Conservation (phyloP, 345 rosid species). For the Hevea brasiliensis region DNA sequence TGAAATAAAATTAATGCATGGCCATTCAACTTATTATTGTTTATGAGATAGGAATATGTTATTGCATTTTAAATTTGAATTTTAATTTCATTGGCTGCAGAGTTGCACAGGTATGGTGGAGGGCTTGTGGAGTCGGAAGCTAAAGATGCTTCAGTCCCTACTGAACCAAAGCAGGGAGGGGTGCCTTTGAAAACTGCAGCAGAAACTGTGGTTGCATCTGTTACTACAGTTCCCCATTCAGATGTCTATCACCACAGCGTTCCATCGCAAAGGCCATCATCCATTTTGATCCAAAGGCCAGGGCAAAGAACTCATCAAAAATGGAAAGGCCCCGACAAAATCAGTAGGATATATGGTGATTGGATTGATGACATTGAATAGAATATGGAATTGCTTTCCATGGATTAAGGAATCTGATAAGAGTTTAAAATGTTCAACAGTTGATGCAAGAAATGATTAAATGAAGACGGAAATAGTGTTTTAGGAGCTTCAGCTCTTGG, state of each 20-base stretch:
- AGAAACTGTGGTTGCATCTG: conserved; percentile 46
- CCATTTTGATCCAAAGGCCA: conserved; percentile 60
- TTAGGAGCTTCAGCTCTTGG: conserved; percentile 20
- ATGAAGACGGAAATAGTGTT: conserved; percentile 6
- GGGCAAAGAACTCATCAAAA: conserved; percentile 84
- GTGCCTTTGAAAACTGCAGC: conserved; percentile 50
- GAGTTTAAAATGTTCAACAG: background rate
- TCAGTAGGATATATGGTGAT: conserved; percentile 97
- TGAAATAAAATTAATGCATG: background rate
- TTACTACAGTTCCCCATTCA: conserved; percentile 51
- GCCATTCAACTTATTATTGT: too few species aligned
- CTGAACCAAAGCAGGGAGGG: conserved; percentile 64
- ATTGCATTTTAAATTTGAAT: conserved; percentile 6
- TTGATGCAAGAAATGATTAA: conserved; percentile 11
- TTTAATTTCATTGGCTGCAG: conserved; percentile 38
- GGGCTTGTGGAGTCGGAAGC: conserved; percentile 64
- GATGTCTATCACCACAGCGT: conserved; percentile 64
- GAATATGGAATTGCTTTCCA: conserved; percentile 14
- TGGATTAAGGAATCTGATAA: conserved; percentile 10
- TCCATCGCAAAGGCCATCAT: conserved; percentile 74
- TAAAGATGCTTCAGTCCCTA: conserved; percentile 50
- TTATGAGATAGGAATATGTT: background rate
- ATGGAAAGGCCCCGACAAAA: conserved; percentile 97
- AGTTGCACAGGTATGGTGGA: conserved; percentile 86
- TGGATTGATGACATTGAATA: conserved; percentile 93